Base-by-base conservation (phyloP, 495 filamentous ascomycete genomes). In the Aspergillus sclerotioniger region DNA sequence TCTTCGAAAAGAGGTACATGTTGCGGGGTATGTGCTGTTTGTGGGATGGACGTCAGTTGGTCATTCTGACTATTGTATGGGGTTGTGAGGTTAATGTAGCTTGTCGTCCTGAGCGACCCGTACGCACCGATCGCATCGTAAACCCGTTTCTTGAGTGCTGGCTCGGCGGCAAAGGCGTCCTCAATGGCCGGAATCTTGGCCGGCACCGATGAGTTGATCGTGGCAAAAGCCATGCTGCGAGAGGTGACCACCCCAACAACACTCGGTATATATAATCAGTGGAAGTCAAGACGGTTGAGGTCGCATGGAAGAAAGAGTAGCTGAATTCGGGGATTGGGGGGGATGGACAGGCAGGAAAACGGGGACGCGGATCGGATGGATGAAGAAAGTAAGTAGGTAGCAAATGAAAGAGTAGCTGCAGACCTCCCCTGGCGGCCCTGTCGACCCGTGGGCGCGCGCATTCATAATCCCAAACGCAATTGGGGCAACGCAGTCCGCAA, bases 51-150 rank as follows among this genome's bases (percentile, higher is more conserved):
- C 13, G 65, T 35, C 5, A 56, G 25, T 45, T 53, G 28, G n/a
- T 17, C 28, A 46, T 54, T 10, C 21, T 20, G 13, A 1, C 13
- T 25, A 1, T 41, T 2, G 1, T 41, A 6, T 12, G 37, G n/a
- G 13, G n/a, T 12, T 12, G 37, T 13, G 13, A 6, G 37, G 37
- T 13, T 6, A 1, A n/a, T 13, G n/a, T 15, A 41, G 13, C 13
- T 5, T 41, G 37, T 13, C 37, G 37, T n/a, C 2, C 37, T 41
- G 1, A 41, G 6, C 37, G 37, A 41, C 37, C 37, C 6, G 6
- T 41, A 70, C 73, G 65, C 57, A 80, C 76, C 68, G 68, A 80
- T 80, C 63, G 76, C 76, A 67, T 77, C 76, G 66, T 78, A 80
- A 50, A 80, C 70, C 65, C 75, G 67, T 66, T 76, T 75, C 58